Conservation (phyloP, 371 early-diverging fungal species). For the Syncephalis fuscata region DNA sequence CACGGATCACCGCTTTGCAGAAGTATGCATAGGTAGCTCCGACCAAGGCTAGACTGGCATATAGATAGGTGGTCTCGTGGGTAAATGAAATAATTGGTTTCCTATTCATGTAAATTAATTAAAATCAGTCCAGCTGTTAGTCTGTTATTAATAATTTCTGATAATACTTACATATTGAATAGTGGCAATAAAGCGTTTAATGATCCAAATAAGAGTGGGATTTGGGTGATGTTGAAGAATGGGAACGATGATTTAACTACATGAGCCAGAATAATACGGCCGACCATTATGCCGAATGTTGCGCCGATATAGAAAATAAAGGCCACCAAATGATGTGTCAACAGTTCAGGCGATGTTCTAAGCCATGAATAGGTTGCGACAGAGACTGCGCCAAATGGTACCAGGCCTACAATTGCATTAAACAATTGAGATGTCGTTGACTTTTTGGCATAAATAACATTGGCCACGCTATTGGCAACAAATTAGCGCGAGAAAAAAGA, state of each 20-base stretch:
- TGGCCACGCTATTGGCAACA: slow-evolving; percentile 21
- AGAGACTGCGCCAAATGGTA: slow-evolving; percentile 43
- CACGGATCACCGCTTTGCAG: slow-evolving; percentile 50
- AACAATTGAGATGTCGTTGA: slow-evolving; percentile 25
- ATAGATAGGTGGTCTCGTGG: slow-evolving; percentile 31
- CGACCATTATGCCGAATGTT: slow-evolving; percentile 72
- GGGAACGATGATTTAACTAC: slow-evolving; percentile 70
- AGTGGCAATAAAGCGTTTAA: slow-evolving; percentile 34
- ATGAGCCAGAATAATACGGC: slow-evolving; percentile 71
- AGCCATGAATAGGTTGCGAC: slow-evolving; percentile 46
- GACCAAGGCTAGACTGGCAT: slow-evolving; percentile 27
- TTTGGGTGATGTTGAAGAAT: slow-evolving; percentile 32
- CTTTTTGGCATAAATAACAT: slow-evolving; percentile 28
- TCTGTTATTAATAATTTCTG: too few species aligned
- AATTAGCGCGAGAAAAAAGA: not conserved
- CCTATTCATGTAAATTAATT: slow-evolving; percentile 1
- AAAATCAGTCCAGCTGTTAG: too few species aligned
- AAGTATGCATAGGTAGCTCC: slow-evolving; percentile 47
- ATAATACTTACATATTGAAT: not conserved
- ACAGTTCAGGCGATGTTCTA: slow-evolving; percentile 42
- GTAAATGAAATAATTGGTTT: slow-evolving; percentile 18
- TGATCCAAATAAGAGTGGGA: slow-evolving; percentile 52
- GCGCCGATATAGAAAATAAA: slow-evolving; percentile 53
- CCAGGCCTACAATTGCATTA: slow-evolving; percentile 35
- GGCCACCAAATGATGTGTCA: slow-evolving; percentile 37